Evolutionary conservation across 1,139 yeast species (phyloP).

Genomic region (Eremothecium gossypii): DNA sequence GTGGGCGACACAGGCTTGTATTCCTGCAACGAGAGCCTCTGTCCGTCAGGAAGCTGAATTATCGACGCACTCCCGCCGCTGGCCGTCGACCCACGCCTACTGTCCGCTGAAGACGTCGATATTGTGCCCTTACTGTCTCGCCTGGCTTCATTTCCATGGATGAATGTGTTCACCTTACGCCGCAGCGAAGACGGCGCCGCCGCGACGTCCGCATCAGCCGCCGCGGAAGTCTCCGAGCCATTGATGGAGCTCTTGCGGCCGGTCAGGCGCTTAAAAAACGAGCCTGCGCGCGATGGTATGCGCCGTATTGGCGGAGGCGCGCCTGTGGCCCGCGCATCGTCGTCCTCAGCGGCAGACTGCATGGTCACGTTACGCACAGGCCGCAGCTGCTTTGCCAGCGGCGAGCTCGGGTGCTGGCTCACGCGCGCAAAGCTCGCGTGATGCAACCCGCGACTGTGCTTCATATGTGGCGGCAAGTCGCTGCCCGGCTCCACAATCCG

Average conservation of each 20-base stretch:
- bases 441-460: slow-evolving; percentile 40
- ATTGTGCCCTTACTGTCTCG: slow-evolving; percentile 5
- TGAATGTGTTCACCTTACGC: slow-evolving; percentile 17
- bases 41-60: not conserved
- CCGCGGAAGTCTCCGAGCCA: slow-evolving; percentile 3
- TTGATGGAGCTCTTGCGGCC: slow-evolving; percentile 9
- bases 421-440: slow-evolving; percentile 25
- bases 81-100: slow-evolving; percentile 13
- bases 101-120: slow-evolving; percentile 7
- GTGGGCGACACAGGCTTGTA: slow-evolving; percentile 2
- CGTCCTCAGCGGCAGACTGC: not conserved
- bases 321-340: not conserved
- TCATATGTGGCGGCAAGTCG: not conserved
- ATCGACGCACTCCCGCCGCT: slow-evolving; percentile 7
- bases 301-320: slow-evolving; percentile 31
- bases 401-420: slow-evolving; percentile 38
- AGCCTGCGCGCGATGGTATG: slow-evolving; percentile 10
- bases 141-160: slow-evolving; percentile 12
- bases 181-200: slow-evolving; percentile 11
- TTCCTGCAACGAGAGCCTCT: not conserved
- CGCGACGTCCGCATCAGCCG: slow-evolving; percentile 9
- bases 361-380: slow-evolving; percentile 24
- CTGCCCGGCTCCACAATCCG: not conserved
- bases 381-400: slow-evolving; percentile 41
- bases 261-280: slow-evolving; percentile 14